Conservation (phyloP, 148 eudicot species). For the Chenopodium formosanum region DNA sequence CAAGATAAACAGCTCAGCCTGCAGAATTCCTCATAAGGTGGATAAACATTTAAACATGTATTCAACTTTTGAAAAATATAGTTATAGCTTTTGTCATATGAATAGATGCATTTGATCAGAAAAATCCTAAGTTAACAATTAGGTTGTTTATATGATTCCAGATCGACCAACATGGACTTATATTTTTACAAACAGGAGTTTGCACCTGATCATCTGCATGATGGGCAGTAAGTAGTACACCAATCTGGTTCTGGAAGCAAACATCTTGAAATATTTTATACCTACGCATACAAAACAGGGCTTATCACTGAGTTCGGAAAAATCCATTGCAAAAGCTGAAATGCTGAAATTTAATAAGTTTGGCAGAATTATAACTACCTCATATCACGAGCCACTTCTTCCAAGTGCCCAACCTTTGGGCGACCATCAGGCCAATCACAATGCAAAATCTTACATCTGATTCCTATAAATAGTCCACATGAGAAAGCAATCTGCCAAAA, state of each 20-base stretch:
- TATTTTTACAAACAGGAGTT: neutral
- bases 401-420: conserved; percentile 82
- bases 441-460: conserved; percentile 60
- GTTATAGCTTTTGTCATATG: neutral
- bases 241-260: conserved; percentile 56
- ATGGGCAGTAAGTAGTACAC: conserved; percentile 74
- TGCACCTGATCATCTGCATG: conserved; percentile 99
- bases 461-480: conserved; percentile 61
- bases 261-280: conserved; percentile 58
- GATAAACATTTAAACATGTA: conserved; percentile 12
- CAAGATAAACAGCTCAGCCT: conserved; percentile 89
- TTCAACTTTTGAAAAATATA: neutral
- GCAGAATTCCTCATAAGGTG: conserved; percentile 29
- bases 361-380: conserved; percentile 45
- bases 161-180: neutral
- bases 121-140: neutral
- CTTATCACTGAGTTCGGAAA: neutral
- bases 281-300: conserved; percentile 36
- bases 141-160: neutral
- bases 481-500: conserved; percentile 24
- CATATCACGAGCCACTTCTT: conserved; percentile 88
- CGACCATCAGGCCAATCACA: conserved; percentile 81
- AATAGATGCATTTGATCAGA: neutral
- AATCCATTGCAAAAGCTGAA: neutral
- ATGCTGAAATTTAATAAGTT: neutral